A percentile compares a stretch with the other conserved stretches of the same genome.
These are phyloP conservation scores for Suhomyces prunicola DNA, from an alignment of 805 yeast species.

Conservation along the genomic window DNA sequence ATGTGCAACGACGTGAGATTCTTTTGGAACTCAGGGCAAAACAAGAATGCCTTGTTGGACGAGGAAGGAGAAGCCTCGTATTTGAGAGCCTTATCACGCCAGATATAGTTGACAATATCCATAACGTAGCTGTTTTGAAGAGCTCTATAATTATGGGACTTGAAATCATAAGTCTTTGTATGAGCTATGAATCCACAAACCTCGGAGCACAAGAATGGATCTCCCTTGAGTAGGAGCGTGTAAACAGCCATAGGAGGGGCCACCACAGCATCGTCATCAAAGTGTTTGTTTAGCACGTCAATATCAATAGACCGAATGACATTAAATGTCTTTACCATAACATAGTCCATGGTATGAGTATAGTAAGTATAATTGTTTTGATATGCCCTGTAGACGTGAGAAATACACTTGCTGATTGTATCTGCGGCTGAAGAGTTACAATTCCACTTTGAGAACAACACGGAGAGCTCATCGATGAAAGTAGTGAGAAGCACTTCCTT, in stretches of 20 bases:
- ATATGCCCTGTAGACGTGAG: not conserved
- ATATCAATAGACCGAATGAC: conserved; percentile 12
- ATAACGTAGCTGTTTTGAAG: conserved; percentile 50
- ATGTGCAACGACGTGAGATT: conserved; percentile 27
- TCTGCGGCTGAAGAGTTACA: not conserved
- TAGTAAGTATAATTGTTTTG: not conserved
- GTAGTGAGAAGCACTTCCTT: not conserved
- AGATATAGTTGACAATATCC: conserved; percentile 53
- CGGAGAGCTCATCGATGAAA: conserved; percentile 4
- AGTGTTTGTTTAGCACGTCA: conserved; percentile 5
- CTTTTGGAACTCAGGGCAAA: conserved; percentile 30
- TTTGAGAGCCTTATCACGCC: conserved; percentile 55
- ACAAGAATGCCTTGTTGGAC: conserved; percentile 37
- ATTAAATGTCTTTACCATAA: conserved; percentile 12
- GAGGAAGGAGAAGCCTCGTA: conserved; percentile 22
- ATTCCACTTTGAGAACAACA: conserved; percentile 8
- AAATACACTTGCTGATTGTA: conserved; percentile 8
- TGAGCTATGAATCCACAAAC: conserved; percentile 45
- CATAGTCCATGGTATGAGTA: not conserved
- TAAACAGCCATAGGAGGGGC: conserved; percentile 41
- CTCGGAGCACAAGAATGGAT: conserved; percentile 45
- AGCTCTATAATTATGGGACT: conserved; percentile 20
- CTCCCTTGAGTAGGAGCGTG: conserved; percentile 36
- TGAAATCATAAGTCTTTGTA: conserved; percentile 34
- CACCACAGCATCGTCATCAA: conserved; percentile 21